phyloP scores from a whole-genome alignment of 164 flowering plant species.

The Platanus orientalis region DNA sequence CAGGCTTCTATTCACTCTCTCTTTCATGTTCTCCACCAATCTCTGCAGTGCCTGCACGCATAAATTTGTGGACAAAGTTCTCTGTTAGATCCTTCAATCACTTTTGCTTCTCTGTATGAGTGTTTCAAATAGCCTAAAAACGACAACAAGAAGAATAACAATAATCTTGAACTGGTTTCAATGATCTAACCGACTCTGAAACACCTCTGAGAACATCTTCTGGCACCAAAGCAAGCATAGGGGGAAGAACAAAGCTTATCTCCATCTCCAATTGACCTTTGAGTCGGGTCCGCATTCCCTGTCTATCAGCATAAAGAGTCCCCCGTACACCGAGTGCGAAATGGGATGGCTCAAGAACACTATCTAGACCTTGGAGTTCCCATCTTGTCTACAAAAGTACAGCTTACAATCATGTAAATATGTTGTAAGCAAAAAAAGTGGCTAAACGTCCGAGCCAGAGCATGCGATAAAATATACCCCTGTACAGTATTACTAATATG shows the following conservation, averaged over 20 bases:
- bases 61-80: background rate
- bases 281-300: conserved; percentile 39
- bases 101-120: too few species aligned
- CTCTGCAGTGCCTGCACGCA: conserved; percentile 45
- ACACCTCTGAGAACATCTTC: conserved; percentile 48
- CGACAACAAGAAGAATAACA: background rate
- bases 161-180: background rate
- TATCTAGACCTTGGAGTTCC: conserved; percentile 77
- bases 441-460: too few species aligned
- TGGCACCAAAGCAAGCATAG: conserved; percentile 52
- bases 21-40: conserved; percentile 72
- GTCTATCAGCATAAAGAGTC: conserved; percentile 55
- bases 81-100: background rate
- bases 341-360: conserved; percentile 47
- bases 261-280: conserved; percentile 65
- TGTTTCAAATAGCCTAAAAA: background rate
- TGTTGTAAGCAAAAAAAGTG: background rate
- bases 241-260: conserved; percentile 61
- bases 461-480: too few species aligned
- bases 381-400: conserved; percentile 34
- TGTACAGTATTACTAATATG: too few species aligned
- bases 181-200: conserved; percentile 55
- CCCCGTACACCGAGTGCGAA: conserved; percentile 60
- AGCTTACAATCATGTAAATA: background rate
- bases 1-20: conserved; percentile 66